Evolutionary conservation across 2,329 filamentous ascomycete species (phyloP), one percentile per base, ranked within the genome.

Genomic region (Dactylellina sp.): DNA sequence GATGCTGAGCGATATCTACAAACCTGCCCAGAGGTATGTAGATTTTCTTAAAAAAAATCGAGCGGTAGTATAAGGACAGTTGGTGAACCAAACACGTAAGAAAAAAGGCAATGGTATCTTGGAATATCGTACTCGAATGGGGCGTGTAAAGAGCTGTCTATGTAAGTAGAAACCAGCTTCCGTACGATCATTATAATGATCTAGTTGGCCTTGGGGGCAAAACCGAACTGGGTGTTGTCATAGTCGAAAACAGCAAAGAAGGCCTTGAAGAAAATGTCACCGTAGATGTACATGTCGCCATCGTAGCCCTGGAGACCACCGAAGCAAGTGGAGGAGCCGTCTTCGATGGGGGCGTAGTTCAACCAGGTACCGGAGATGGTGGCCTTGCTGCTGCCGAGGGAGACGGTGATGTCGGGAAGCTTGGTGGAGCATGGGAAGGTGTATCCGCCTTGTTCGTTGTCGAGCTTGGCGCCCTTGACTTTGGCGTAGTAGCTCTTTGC

Each of bases 211-310:
- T 82, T 84, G 5, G 79, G 76, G 59, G 85, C 85, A 74, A 86
- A 84, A 7, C 85, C 85, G 25, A 87, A 79, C 50, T 81, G 80
- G 68, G 82, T 81, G 3, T 82, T 82, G 18, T 80, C 81, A 4
- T 84, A 80, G 79, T 92, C 89, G 80, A 92, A 92, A 52, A 92
- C 87, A 28, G 89, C 88, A 79, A 90, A 93, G 75, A 91, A 84
- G 63, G 86, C 86, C 86, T 95, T 95, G 77, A 95, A 85, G 83
- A 93, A 91, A 64, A 91, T 84, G 74, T 93, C 91, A 7, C 92
- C 92, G 64, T 93, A 86, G 79, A 96, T 92, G 64, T 85, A 87
- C 75, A 89, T 84, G 18, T 59, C 25, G 18, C 56, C 63, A n/a
- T 68, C 61, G 32, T 62, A 62, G 16, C 62, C 84, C 83, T 95